Percentiles rank a stretch among this genome's conserved stretches.
Evolutionary conservation across 2,329 filamentous ascomycete genomes (phyloP).

Genomic region (Aspergillus fructus): DNA sequence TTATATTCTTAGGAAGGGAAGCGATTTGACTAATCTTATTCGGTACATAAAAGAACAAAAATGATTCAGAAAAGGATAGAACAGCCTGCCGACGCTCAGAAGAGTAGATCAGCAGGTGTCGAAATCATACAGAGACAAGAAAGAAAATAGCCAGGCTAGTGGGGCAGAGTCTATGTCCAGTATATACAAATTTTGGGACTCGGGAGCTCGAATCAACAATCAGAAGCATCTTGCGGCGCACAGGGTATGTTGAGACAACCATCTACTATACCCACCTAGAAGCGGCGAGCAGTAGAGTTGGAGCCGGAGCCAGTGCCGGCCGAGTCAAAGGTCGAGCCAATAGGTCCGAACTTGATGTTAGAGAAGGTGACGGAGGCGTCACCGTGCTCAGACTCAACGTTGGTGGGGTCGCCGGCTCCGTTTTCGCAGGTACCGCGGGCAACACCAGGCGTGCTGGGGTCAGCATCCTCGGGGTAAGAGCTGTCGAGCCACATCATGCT

Average conservation of each 20-base stretch:
- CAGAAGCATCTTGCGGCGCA: background rate
- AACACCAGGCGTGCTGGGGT: constrained; percentile 46
- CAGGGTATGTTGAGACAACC: background rate
- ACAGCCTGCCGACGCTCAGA: background rate
- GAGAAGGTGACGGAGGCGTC: constrained; percentile 56
- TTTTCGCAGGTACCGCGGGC: constrained; percentile 56
- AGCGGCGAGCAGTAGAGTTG: background rate
- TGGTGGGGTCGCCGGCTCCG: constrained; percentile 51
- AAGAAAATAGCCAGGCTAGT: background rate
- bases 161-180: background rate
- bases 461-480: constrained; percentile 54
- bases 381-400: constrained; percentile 49
- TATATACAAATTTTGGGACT: background rate
- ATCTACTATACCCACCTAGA: background rate
- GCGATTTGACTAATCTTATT: background rate
- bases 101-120: background rate
- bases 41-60: background rate
- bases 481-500: constrained; percentile 76
- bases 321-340: constrained; percentile 52
- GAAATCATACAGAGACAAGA: background rate
- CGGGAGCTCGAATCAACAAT: background rate
- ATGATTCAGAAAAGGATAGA: background rate
- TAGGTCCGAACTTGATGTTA: constrained; percentile 59
- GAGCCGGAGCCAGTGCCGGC: background rate
- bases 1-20: background rate